Evolutionary conservation across 768 basidiomycete genomes (phyloP).

Genomic region (Hericium erinaceus): DNA sequence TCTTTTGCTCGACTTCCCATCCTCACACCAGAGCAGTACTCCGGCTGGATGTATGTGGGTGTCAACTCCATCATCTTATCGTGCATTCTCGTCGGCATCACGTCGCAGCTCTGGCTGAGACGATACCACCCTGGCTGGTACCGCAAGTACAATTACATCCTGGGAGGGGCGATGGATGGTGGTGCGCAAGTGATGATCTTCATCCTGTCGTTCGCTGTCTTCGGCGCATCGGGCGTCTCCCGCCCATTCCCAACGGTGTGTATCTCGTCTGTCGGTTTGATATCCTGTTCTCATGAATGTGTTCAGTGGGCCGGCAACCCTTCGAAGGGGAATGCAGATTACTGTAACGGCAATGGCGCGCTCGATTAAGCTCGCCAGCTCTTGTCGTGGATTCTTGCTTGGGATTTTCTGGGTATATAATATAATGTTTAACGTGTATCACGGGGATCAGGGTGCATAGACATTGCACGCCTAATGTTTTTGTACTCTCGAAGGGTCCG

Average conservation of each 20-base stretch:
- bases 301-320: constrained; percentile 45
- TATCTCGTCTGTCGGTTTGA: background rate
- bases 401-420: too few relatives aligned
- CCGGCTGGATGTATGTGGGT: constrained; percentile 39
- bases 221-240: constrained; percentile 43
- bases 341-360: constrained; percentile 52
- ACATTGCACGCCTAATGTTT: too few relatives aligned
- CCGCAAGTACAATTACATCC: constrained; percentile 54
- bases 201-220: constrained; percentile 55
- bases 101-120: constrained; percentile 37
- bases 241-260: constrained; percentile 36
- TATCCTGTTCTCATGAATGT: background rate
- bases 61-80: constrained; percentile 44
- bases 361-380: constrained; percentile 23
- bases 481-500: too few relatives aligned
- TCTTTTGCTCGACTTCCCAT: background rate
- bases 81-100: constrained; percentile 38
- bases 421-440: too few relatives aligned
- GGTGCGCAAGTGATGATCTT: constrained; percentile 60
- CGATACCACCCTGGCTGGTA: constrained; percentile 39
- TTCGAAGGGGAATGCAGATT: constrained; percentile 41
- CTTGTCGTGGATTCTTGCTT: too few relatives aligned
- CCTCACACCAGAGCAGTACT: constrained; percentile 19
- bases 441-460: too few relatives aligned
- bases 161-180: constrained; percentile 58